Base-by-base conservation (phyloP, 257 asterid species). In the Solanum appendiculatum region DNA sequence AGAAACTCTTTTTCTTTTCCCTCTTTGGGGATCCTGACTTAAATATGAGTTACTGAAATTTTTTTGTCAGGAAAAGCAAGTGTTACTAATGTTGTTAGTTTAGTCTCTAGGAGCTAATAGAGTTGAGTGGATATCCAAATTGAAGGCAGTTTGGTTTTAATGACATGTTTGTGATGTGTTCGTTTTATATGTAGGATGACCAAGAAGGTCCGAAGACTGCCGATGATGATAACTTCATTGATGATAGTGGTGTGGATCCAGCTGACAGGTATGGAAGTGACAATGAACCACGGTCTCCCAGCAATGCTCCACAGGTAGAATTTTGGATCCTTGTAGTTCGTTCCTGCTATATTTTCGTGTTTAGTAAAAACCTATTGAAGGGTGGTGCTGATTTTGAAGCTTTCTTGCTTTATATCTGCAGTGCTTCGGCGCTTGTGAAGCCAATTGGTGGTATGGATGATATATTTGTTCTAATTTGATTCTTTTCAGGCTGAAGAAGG, bases 171-270 rank as follows among this genome's bases (percentile, higher is more conserved):
- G 33, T 72, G 54, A 33, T 89, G 70, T 51, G 36, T 87, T 87
- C 44, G 72, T 88, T 54, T 82, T 54, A 63, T 29, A 80, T 89
- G 25, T 86, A 95, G 98, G 98, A 95, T 91, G 97, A 95, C 87
- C 93, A 88, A 39, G 95, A 94, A 73, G 98, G 98, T 88, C 84
- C 70, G 31, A 89, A 93, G 92, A 93, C 91, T 1, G 2, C 92
- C 80, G 93, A 94, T 86, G 98, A 95, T 91, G 98, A 95, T 88
- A 95, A 95, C 89, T 95, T 95, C 93, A 95, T 95, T 18, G 98
- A 95, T 90, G 98, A 95, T 88, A 90, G 85, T 87, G 98, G 98
- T 27, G 89, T 94, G 87, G 97, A 94, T 89, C 97, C 98, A 72
- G 92, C 93, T 83, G 95, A 93, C 85, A 92, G 94, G 63, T 94